These are phyloP conservation scores for Persicaria maculosa DNA, from an alignment of 148 eudicot genomes.

Conservation along the genomic window DNA sequence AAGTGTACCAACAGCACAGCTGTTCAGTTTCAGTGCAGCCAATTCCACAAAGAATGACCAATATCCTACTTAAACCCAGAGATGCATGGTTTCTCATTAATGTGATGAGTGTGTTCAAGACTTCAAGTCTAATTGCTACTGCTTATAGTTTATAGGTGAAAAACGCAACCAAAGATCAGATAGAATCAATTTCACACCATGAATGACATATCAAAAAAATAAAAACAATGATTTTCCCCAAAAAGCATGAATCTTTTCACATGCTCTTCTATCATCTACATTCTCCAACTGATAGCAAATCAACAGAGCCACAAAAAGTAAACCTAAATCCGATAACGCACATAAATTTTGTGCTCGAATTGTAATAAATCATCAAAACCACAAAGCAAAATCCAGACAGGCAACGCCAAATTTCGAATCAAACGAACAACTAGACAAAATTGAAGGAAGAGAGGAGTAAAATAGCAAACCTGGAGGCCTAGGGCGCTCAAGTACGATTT, in stretches of 20 bases:
- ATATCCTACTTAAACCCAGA: too few species aligned
- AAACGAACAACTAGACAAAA: neutral
- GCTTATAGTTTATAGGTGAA: neutral
- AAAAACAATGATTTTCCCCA: neutral
- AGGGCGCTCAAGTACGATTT: slow-evolving; percentile 63
- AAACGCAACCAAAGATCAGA: neutral
- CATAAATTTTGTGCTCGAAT: neutral
- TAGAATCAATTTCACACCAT: neutral
- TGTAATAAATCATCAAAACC: neutral
- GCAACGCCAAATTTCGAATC: neutral
- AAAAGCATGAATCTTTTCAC: neutral
- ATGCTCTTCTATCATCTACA: neutral
- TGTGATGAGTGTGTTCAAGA: too few species aligned
- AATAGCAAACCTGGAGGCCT: slow-evolving; percentile 38
- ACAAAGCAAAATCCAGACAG: neutral
- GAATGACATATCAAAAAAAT: neutral
- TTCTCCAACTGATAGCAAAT: neutral
- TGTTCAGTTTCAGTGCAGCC: too few species aligned
- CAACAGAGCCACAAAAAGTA: neutral
- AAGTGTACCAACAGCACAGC: neutral
- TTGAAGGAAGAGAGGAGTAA: neutral
- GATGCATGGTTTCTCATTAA: too few species aligned
- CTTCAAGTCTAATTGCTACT: neutral
- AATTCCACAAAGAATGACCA: too few species aligned
- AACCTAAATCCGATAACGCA: neutral